These are phyloP conservation scores for Leucosporidium yakuticum DNA, from an alignment of 768 basidiomycete genomes.

Conservation along the genomic window DNA sequence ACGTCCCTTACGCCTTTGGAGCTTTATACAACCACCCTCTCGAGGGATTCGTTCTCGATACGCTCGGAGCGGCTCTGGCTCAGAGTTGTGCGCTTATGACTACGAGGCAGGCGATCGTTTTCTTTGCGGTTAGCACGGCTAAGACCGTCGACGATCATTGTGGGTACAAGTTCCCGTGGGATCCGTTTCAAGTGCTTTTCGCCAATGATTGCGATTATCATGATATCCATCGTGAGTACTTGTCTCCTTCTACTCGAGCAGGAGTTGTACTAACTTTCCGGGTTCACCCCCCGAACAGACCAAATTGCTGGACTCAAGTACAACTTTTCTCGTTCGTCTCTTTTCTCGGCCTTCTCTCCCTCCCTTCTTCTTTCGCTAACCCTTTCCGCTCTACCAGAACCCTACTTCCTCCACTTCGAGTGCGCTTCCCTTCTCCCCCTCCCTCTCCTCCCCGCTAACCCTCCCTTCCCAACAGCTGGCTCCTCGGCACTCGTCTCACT, in stretches of 20 bases:
- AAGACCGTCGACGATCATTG: constrained; percentile 51
- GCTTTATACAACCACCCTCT: constrained; percentile 95
- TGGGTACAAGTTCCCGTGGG: constrained; percentile 61
- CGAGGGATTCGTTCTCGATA: constrained; percentile 87
- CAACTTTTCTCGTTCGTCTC: constrained; percentile 94
- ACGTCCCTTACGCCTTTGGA: constrained; percentile 94
- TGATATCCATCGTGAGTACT: constrained; percentile 74
- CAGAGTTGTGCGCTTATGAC: constrained; percentile 63
- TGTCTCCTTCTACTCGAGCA: background rate
- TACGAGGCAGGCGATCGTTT: constrained; percentile 71
- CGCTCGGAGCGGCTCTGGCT: constrained; percentile 69
- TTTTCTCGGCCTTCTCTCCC: constrained; percentile 48
- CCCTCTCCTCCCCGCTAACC: background rate
- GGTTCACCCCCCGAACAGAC: constrained; percentile 6
- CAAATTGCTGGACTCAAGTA: constrained; percentile 75
- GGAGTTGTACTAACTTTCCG: constrained; percentile 1
- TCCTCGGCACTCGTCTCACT: constrained; percentile 67
- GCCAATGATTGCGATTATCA: constrained; percentile 93
- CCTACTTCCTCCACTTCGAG: constrained; percentile 96
- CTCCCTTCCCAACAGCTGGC: constrained; percentile 30
- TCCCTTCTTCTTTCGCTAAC: background rate
- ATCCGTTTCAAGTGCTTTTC: constrained; percentile 79
- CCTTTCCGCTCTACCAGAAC: constrained; percentile 46
- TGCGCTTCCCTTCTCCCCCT: constrained; percentile 9
- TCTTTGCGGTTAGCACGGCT: constrained; percentile 74